These are phyloP conservation scores for Yamadazyma dushanensis DNA, from an alignment of 1,139 yeast genomes.

Conservation along the genomic window DNA sequence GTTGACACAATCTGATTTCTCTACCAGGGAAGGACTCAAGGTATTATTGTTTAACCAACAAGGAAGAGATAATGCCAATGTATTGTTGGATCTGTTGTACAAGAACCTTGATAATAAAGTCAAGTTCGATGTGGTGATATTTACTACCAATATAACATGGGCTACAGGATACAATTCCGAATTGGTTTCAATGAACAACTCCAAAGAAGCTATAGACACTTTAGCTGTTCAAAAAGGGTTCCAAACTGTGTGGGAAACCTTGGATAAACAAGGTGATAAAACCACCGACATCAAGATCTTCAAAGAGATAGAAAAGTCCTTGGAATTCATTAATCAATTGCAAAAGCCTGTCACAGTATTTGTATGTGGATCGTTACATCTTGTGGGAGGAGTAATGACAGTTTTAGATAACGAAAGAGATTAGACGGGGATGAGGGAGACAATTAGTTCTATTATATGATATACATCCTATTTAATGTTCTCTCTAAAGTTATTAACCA, in stretches of 20 bases:
- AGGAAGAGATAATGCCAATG: constrained; percentile 75
- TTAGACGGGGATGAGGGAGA: constrained; percentile 11
- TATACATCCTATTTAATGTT: constrained; percentile 28
- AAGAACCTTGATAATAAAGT: constrained; percentile 34
- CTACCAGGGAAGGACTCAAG: constrained; percentile 23
- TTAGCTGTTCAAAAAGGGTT: constrained; percentile 79
- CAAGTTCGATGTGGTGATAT: constrained; percentile 71
- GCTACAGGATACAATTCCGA: constrained; percentile 84
- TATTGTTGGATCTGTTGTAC: constrained; percentile 56
- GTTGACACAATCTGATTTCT: constrained; percentile 48
- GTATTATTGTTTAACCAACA: constrained; percentile 90
- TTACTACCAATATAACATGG: constrained; percentile 93
- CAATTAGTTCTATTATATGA: background rate
- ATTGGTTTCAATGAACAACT: constrained; percentile 79
- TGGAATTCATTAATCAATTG: constrained; percentile 50
- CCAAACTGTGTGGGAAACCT: constrained; percentile 64
- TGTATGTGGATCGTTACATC: constrained; percentile 91
- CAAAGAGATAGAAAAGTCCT: constrained; percentile 75
- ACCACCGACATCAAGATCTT: constrained; percentile 41
- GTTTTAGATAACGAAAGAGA: constrained; percentile 62
- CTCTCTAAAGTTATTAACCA: constrained; percentile 47
- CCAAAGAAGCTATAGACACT: constrained; percentile 72
- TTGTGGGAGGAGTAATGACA: constrained; percentile 91
- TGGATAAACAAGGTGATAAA: constrained; percentile 40
- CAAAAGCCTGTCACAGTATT: constrained; percentile 63